These are phyloP conservation scores for Melanomma pulvis-pyrius DNA, from an alignment of 495 filamentous ascomycete species.

Conservation along the genomic window DNA sequence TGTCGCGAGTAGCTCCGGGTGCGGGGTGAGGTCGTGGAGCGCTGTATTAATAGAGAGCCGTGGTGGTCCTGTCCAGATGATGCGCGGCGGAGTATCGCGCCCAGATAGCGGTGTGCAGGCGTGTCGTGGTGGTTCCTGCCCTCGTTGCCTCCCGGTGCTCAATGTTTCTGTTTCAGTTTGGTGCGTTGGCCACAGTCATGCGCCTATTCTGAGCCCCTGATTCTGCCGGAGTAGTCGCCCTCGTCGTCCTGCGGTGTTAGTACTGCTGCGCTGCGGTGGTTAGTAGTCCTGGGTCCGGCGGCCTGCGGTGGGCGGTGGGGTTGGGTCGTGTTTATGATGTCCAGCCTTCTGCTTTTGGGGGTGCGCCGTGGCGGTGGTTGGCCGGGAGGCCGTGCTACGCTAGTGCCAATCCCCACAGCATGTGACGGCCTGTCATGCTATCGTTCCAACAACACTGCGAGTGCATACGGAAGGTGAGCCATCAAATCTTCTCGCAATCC, in stretches of 20 bases:
- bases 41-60: constrained; percentile 9
- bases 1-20: constrained; percentile 2
- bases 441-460: no score
- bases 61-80: background rate
- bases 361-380: constrained; percentile 12
- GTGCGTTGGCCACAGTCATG: constrained; percentile 5
- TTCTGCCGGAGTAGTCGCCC: constrained; percentile 19
- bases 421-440: constrained; percentile 16
- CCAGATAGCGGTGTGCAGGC: background rate
- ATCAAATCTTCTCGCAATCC: no score
- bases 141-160: background rate
- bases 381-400: constrained; percentile 19
- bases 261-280: constrained; percentile 12
- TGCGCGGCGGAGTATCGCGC: background rate
- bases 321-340: constrained; percentile 23
- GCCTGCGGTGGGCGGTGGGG: constrained; percentile 8
- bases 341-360: constrained; percentile 33
- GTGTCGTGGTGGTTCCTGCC: constrained; percentile 7
- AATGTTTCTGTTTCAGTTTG: constrained; percentile 1
- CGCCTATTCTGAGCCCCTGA: constrained; percentile 1
- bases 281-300: constrained; percentile 31
- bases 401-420: constrained; percentile 4
- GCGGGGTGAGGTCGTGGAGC: background rate
- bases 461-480: no score
- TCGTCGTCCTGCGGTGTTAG: constrained; percentile 1